These are phyloP conservation scores for Brettanomyces bruxellensis DNA, from an alignment of 805 yeast species.

Conservation along the genomic window DNA sequence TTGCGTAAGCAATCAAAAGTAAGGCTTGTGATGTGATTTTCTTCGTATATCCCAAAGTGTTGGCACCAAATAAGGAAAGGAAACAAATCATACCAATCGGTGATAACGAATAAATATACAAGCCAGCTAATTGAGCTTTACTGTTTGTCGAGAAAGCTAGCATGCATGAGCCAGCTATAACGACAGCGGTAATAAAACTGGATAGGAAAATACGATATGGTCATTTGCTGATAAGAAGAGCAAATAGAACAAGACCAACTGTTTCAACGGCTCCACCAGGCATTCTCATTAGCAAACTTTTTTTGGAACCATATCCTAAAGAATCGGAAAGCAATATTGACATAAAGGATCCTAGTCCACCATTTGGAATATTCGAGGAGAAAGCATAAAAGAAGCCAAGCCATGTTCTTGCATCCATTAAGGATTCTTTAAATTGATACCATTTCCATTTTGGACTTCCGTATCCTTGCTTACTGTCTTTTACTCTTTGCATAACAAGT, in stretches of 20 bases:
- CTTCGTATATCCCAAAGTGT: slow-evolving; percentile 66
- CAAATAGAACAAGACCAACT: slow-evolving; percentile 19
- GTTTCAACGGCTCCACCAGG: slow-evolving; percentile 30
- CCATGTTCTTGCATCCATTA: slow-evolving; percentile 44
- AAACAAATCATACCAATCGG: not conserved
- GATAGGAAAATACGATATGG: slow-evolving; percentile 22
- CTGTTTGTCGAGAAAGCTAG: slow-evolving; percentile 19
- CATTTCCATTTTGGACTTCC: slow-evolving; percentile 46
- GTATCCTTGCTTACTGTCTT: slow-evolving; percentile 51
- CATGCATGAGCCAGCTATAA: slow-evolving; percentile 19
- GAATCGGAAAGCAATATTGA: slow-evolving; percentile 32
- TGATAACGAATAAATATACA: slow-evolving; percentile 1
- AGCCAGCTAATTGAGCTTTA: slow-evolving; percentile 22
- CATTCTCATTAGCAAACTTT: slow-evolving; percentile 20
- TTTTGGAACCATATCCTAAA: slow-evolving; percentile 22
- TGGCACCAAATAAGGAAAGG: slow-evolving; percentile 14
- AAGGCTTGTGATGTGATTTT: slow-evolving; percentile 47
- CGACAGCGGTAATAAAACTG: slow-evolving; percentile 12
- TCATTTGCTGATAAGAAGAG: slow-evolving; percentile 12
- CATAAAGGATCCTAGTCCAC: slow-evolving; percentile 44
- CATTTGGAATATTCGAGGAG: slow-evolving; percentile 44
- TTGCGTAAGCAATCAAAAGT: slow-evolving; percentile 51
- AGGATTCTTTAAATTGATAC: slow-evolving; percentile 46
- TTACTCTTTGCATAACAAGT: slow-evolving; percentile 46
- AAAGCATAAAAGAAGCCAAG: slow-evolving; percentile 34